Conservation (phyloP, 768 basidiomycete species). For the Tylopilus rubrobrunneus region DNA sequence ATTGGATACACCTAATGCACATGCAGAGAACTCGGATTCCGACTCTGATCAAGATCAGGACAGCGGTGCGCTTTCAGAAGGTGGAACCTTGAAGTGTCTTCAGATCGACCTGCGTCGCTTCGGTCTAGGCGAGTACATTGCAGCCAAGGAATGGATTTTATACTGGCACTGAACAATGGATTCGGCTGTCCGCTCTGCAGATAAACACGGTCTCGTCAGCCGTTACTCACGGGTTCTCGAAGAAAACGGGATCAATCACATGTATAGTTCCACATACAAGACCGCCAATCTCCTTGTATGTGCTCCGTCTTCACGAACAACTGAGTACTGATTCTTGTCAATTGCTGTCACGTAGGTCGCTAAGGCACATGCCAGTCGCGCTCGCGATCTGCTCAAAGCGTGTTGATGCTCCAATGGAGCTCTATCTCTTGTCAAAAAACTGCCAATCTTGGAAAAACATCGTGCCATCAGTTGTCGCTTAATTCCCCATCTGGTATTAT, state of each 20-base stretch:
- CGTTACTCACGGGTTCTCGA: slow-evolving; percentile 72
- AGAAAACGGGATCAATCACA: slow-evolving; percentile 72
- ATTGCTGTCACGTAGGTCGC: slow-evolving; percentile 40
- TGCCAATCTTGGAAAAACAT: background rate
- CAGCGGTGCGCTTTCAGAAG: slow-evolving; percentile 29
- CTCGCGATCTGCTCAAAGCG: slow-evolving; percentile 52
- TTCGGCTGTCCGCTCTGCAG: slow-evolving; percentile 32
- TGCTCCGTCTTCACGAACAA: slow-evolving; percentile 13
- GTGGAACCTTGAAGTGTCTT: slow-evolving; percentile 56
- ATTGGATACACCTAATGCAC: slow-evolving; percentile 53
- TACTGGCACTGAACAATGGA: slow-evolving; percentile 1
- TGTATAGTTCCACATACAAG: slow-evolving; percentile 83
- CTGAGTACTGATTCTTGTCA: background rate
- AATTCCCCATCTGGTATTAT: slow-evolving; percentile 1
- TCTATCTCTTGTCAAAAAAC: background rate
- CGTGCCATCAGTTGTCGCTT: background rate
- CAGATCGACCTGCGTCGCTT: slow-evolving; percentile 73
- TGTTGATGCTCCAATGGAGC: slow-evolving; percentile 38
- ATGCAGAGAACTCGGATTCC: slow-evolving; percentile 28
- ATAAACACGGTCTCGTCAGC: slow-evolving; percentile 76
- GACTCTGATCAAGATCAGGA: slow-evolving; percentile 39
- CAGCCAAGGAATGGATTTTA: background rate
- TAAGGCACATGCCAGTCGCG: slow-evolving; percentile 53
- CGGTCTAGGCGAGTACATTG: slow-evolving; percentile 52
- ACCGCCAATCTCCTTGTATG: slow-evolving; percentile 72